A percentile compares a stretch with the other conserved stretches of the same genome.
Evolutionary conservation across 306 rosid species (phyloP).

Genomic region (Glycine tomentella): DNA sequence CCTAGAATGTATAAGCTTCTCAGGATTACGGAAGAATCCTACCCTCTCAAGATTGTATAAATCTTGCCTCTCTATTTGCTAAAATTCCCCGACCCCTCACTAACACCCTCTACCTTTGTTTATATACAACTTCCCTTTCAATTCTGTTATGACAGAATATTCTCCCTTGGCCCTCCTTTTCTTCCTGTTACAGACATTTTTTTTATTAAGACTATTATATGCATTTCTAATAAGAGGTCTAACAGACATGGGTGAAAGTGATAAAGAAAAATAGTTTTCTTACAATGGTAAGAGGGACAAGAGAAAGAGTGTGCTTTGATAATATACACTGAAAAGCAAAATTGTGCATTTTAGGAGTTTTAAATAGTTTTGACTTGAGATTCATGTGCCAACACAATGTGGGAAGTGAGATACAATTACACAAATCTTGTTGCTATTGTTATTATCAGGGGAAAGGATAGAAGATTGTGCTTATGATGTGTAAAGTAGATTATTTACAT

Average conservation of each 20-base stretch:
- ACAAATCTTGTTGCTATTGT: conserved; percentile 28
- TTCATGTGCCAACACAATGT: conserved; percentile 23
- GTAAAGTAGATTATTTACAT: conserved; percentile 32
- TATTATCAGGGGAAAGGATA: conserved; percentile 32
- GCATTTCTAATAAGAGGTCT: background rate
- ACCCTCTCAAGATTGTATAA: background rate
- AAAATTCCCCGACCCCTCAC: no score
- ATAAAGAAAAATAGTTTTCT: conserved; percentile 14
- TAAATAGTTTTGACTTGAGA: conserved; percentile 37
- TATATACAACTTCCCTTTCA: background rate
- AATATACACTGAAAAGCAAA: conserved; percentile 36
- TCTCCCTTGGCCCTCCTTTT: background rate
- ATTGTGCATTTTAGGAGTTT: conserved; percentile 31
- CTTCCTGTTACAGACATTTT: background rate
- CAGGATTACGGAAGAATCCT: background rate
- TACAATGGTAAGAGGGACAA: background rate
- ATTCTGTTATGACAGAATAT: background rate
- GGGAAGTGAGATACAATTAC: background rate
- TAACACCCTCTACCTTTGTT: background rate
- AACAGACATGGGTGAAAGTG: conserved; percentile 22
- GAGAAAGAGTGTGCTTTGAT: conserved; percentile 8
- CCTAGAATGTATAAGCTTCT: background rate
- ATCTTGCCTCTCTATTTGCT: background rate
- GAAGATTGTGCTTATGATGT: conserved; percentile 47
- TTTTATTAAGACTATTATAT: no score